These are phyloP conservation scores for Penicillium roqueforti DNA, from an alignment of 495 filamentous ascomycete species.

Conservation along the genomic window DNA sequence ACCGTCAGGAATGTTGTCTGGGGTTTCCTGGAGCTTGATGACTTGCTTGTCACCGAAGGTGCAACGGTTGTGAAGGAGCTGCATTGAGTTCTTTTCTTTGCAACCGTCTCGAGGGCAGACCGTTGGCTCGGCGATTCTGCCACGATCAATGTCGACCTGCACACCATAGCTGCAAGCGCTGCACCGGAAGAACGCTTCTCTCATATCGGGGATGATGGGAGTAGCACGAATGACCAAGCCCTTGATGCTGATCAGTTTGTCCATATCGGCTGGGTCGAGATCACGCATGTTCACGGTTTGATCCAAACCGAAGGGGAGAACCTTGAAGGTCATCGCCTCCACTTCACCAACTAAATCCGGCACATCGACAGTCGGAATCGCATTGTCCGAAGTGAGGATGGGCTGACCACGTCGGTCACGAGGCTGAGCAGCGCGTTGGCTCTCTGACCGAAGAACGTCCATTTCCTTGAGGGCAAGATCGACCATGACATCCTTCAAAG, in stretches of 20 bases:
- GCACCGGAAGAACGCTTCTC: constrained; percentile 93
- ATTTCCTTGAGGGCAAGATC: constrained; percentile 81
- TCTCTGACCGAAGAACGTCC: constrained; percentile 59
- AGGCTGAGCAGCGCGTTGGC: constrained; percentile 40
- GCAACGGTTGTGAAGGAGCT: constrained; percentile 95
- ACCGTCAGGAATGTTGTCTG: constrained; percentile 87
- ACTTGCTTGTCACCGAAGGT: constrained; percentile 96
- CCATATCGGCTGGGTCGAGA: constrained; percentile 90
- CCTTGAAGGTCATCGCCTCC: constrained; percentile 70
- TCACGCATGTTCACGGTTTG: constrained; percentile 87
- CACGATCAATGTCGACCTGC: constrained; percentile 86
- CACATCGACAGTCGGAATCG: constrained; percentile 72
- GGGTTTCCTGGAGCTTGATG: constrained; percentile 97
- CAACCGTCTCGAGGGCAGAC: constrained; percentile 83
- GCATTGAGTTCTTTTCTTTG: constrained; percentile 87
- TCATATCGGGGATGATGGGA: constrained; percentile 97
- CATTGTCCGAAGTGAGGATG: constrained; percentile 64
- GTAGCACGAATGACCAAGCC: constrained; percentile 95
- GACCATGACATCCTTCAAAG: constrained; percentile 87
- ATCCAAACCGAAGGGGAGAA: constrained; percentile 87
- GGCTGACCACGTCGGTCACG: constrained; percentile 25
- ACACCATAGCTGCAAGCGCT: constrained; percentile 87
- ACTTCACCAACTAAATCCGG: constrained; percentile 62
- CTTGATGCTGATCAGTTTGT: constrained; percentile 94
- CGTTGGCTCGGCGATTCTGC: constrained; percentile 93